Base-by-base conservation (phyloP, 208 protist genomes). In the Crithidia sp. region DNA sequence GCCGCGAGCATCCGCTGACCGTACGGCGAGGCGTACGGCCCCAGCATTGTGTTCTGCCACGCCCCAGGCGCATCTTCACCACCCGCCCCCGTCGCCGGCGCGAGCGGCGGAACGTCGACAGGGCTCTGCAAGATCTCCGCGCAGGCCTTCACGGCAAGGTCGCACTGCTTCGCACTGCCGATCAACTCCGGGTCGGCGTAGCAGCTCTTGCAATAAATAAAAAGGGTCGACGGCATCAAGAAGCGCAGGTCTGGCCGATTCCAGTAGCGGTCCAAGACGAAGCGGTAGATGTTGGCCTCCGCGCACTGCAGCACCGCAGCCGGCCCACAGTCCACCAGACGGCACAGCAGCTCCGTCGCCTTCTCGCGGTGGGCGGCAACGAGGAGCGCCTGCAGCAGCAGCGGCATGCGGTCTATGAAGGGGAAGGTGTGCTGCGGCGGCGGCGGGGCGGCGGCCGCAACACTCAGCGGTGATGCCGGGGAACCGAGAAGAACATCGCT, bases 131-230 rank as follows among this genome's bases (percentile, higher is more conserved):
- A 69, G 47, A 94, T 63, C 41, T 89, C 81, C 37, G 84, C 76
- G 56, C 88, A 94, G 16, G 74, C 76, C 39, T 83, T 76, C 28
- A 93, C 63, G 19, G 88, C 80, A 7, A 68, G 56, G 36, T 85
- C 73, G 37, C 86, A 81, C 74, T 92, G 88, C 61, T 79, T 82
- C 10, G 67, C 41, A 2, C 74, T 50, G 57, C 86, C 88, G 53
- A 93, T 86, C 44, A 96, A 81, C 40, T 72, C 75, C 7, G 90
- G 87, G 64, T 96, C 92, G 1, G 84, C 87, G 80, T 95, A 94
- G 76, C 83, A 91, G 52, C 79, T 89, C 80, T 96, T 96, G 55
- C 80, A 74, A 70, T 90, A 94, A 67, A 96, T 90, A 67, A 96
- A 96, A 19, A 96, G 76, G 5, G 87, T 79, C n/a, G 92, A 60